Base-by-base conservation (phyloP, 345 rosid genomes). In the Arabis hirsuta region DNA sequence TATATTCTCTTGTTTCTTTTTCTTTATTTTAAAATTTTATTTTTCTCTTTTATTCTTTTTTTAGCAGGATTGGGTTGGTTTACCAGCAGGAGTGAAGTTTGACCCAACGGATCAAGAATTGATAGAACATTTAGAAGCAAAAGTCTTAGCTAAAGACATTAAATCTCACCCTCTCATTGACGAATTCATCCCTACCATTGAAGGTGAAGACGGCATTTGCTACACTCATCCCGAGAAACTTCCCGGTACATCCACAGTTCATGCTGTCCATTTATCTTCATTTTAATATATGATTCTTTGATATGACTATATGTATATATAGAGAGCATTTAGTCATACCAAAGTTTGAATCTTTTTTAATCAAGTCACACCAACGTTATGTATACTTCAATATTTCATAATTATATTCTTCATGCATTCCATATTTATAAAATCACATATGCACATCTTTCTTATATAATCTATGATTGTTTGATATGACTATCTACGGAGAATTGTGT, bases 31-130 rank as follows among this genome's bases (percentile, higher is more conserved):
- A 14, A 48, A 13, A 5, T 38, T 52, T 6, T 7, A 31, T 59
- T 39, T 58, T 52, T 71, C 7, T 24, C 50, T 14, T 64, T 26
- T 44, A 6, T 22, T 42, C 65, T 13, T 66, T 13, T 66, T 73
- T 55, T 6, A 77, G 78, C 87, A 95, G 99, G 97, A 95, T 77
- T 95, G 99, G 99, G 82, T 95, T 78, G 99, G 99, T 84, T 85
- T 95, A 83, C 99, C 99, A 55, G 99, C 99, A 58, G 99, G 99
- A 65, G 99, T 95, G 82, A 95, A 95, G 79, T 95, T 95, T 79
- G 99, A 95, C 83, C 99, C 99, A 55, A 95, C 97, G 41, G 99
- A 95, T 74, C 99, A 95, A 84, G 99, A 95, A 76, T 82, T 95
- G 77, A 91, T 95, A 79, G 99, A 95, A 62, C 99, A 95, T 75